Evolutionary conservation across 768 basidiomycete genomes (phyloP).

Genomic region (Mrakia frigida): DNA sequence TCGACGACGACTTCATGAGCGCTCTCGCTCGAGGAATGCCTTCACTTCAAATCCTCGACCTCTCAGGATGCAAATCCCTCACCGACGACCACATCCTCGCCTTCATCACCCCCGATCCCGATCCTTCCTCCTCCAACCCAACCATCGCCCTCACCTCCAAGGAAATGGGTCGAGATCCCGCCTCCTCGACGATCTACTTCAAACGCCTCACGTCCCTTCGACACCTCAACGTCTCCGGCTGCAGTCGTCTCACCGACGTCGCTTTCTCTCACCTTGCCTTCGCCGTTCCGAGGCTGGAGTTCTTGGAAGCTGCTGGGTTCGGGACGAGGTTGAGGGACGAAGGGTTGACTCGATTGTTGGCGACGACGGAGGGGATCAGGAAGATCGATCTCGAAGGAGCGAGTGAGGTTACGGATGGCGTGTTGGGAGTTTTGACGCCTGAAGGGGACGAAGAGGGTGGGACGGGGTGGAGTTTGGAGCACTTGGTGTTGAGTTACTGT

Average conservation of each 20-base stretch:
- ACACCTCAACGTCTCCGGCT: slow-evolving; percentile 12
- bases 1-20: slow-evolving; percentile 56
- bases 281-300: slow-evolving; percentile 46
- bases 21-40: slow-evolving; percentile 19
- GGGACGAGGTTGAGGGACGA: slow-evolving; percentile 63
- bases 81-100: slow-evolving; percentile 11
- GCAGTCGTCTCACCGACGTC: slow-evolving; percentile 3
- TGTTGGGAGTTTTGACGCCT: slow-evolving; percentile 64
- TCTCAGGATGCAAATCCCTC: slow-evolving; percentile 4
- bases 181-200: background rate
- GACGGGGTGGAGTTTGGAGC: slow-evolving; percentile 50
- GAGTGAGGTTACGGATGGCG: slow-evolving; percentile 61
- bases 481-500: slow-evolving; percentile 65
- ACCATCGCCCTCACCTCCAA: slow-evolving; percentile 4
- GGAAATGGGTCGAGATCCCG: slow-evolving; percentile 5
- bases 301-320: slow-evolving; percentile 72
- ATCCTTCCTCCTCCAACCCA: background rate
- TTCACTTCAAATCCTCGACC: slow-evolving; percentile 18
- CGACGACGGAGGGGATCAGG: slow-evolving; percentile 63
- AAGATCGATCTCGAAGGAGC: slow-evolving; percentile 85
- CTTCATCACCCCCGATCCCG: background rate
- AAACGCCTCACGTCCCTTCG: background rate
- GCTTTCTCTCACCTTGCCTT: background rate
- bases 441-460: background rate
- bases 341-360: slow-evolving; percentile 67